Percentiles rank a stretch among this genome's conserved stretches.
Evolutionary conservation across 2,329 filamentous ascomycete genomes (phyloP).

Genomic region (Venturia asperata): DNA sequence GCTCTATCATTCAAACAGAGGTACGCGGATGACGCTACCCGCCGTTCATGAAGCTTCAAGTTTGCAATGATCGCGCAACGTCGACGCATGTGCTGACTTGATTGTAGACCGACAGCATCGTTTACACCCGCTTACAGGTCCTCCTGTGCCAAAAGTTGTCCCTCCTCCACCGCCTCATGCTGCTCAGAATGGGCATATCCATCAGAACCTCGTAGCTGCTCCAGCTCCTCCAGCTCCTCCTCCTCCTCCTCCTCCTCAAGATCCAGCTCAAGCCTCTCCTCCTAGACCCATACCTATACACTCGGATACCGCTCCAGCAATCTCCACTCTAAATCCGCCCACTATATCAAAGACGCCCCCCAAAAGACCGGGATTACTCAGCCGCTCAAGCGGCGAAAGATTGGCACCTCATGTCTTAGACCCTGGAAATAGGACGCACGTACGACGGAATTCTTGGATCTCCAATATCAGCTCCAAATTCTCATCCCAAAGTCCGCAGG

Average conservation of each 20-base stretch:
- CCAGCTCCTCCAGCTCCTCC: not conserved
- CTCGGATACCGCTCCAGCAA: constrained; percentile 21
- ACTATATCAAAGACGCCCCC: constrained; percentile 18
- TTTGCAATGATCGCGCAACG: not conserved
- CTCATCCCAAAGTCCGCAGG: constrained; percentile 47
- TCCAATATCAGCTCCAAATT: constrained; percentile 91
- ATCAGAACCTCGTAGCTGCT: not conserved
- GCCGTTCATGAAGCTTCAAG: not conserved
- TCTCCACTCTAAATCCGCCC: constrained; percentile 25
- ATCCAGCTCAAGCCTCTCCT: not conserved
- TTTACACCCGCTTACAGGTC: constrained; percentile 14
- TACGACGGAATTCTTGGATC: constrained; percentile 77
- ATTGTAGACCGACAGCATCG: constrained; percentile 1
- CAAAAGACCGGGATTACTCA: constrained; percentile 38
- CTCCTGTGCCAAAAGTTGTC: not conserved
- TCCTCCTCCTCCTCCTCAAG: not conserved
- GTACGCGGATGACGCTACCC: constrained; percentile 44
- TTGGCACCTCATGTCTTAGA: constrained; percentile 22
- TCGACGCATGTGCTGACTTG: not conserved
- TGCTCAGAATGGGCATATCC: not conserved
- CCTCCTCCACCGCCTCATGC: not conserved
- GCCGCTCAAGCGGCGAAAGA: constrained; percentile 36
- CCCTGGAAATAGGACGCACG: constrained; percentile 24
- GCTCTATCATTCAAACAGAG: constrained; percentile 80
- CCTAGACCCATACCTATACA: not conserved